phyloP scores from a whole-genome alignment of 2,329 filamentous ascomycete species.

The Keithomyces neogunnii region DNA sequence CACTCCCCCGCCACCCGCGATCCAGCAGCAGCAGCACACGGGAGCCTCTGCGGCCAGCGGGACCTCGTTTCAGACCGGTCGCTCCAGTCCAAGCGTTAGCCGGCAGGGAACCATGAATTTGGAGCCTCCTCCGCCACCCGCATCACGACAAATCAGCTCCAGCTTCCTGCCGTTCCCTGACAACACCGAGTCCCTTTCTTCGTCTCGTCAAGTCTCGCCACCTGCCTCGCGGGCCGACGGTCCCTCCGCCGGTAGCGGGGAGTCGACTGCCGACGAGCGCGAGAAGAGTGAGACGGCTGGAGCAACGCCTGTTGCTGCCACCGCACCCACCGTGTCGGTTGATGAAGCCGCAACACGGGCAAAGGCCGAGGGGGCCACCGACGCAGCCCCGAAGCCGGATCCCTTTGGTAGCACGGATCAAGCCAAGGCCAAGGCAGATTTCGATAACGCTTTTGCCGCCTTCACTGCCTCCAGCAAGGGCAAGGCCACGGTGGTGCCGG shows the following conservation, averaged over 20 bases:
- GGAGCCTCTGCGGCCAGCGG: constrained; percentile 46
- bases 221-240: constrained; percentile 51
- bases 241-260: constrained; percentile 24
- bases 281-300: constrained; percentile 17
- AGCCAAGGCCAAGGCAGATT: constrained; percentile 66
- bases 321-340: constrained; percentile 13
- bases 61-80: constrained; percentile 41
- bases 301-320: constrained; percentile 17
- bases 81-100: constrained; percentile 55
- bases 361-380: constrained; percentile 10
- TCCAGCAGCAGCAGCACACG: constrained; percentile 48
- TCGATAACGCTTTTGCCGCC: constrained; percentile 76
- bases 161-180: constrained; percentile 64
- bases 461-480: constrained; percentile 51
- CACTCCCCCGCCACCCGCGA: constrained; percentile 31
- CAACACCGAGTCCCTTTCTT: constrained; percentile 60
- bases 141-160: constrained; percentile 70
- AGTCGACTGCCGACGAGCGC: constrained; percentile 12
- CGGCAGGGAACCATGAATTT: constrained; percentile 49
- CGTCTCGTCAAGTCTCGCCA: constrained; percentile 70
- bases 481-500: constrained; percentile 33
- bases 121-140: constrained; percentile 55
- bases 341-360: constrained; percentile 9
- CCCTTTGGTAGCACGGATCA: constrained; percentile 46
- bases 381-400: constrained; percentile 24